Evolutionary conservation across 768 basidiomycete species (phyloP), one percentile per base, ranked within the genome.

Genomic region (Rhodotorula diobovata): DNA sequence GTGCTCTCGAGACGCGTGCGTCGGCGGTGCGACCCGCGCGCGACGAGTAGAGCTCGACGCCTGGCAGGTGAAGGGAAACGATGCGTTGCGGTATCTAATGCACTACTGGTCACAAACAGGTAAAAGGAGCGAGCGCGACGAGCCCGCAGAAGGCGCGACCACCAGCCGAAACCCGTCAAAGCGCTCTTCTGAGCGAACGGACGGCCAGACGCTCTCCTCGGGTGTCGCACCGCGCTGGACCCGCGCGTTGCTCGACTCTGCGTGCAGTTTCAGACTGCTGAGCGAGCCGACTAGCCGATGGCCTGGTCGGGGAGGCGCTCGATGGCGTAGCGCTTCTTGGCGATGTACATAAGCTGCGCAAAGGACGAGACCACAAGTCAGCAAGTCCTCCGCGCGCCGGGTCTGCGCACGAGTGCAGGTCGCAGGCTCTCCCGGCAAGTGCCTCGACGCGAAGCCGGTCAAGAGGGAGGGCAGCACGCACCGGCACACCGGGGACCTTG

Each of bases 301-400:
- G 74, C 92, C 81, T 93, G 90, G 80, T 98, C 96, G 53, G 96
- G 96, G 62, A 98, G 81, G 61, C 94, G 84, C 81, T 98, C 96
- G 68, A 98, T 93, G 43, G 94, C 92, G 79, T 97, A 99, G 78
- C 89, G 85, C 79, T 90, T 84, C 79, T 87, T 87, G 73, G 92
- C 91, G 75, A 99, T 96, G 80, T 97, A 97, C 95, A 98, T 97
- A 71, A 99, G 84, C 41, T 94, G 93, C 32, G 53, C 12, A 16
- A 30, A 2, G 39, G 45, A 20, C 32, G 21, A 28, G 7, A 25
- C 5, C 35, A 53, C 57, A 46, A n/a, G 9, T 41, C 41, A 25
- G 11, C 30, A 15, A 28, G 10, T n/a, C 18, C 11, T 51, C 48
- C 25, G 16, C 12, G n/a, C 12, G 32, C 18, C 2, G 34, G 30